A percentile compares a stretch with the other conserved stretches of the same genome.
Conservation (phyloP, 108 stramenopile genomes). For the Nitzschia putrida region DNA sequence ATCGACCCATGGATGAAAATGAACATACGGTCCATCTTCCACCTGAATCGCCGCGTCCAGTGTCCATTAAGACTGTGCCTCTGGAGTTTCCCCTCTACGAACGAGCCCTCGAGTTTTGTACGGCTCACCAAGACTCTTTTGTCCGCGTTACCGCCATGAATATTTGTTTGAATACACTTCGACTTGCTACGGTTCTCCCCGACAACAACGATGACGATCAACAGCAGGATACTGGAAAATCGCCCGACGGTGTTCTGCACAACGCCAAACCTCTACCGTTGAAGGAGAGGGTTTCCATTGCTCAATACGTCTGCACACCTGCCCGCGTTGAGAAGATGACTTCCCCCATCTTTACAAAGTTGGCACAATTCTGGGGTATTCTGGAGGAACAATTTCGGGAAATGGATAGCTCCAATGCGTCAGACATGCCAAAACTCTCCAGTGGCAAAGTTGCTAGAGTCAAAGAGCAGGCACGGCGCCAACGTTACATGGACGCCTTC, state of each 20-base stretch:
- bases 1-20: constrained; percentile 40
- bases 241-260: constrained; percentile 70
- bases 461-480: constrained; percentile 35
- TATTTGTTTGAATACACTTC: constrained; percentile 85
- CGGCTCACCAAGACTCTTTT: constrained; percentile 80
- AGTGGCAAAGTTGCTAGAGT: constrained; percentile 42
- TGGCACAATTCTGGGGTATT: constrained; percentile 74
- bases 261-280: constrained; percentile 67
- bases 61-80: constrained; percentile 24
- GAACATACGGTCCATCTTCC: background rate
- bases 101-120: constrained; percentile 83
- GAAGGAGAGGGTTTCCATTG: constrained; percentile 79
- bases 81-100: constrained; percentile 85
- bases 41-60: constrained; percentile 14
- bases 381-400: constrained; percentile 73
- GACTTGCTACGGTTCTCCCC: constrained; percentile 60
- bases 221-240: constrained; percentile 14
- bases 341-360: constrained; percentile 72
- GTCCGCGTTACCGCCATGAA: constrained; percentile 88
- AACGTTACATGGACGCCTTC: constrained; percentile 40
- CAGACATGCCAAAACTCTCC: background rate
- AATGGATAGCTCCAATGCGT: constrained; percentile 42
- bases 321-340: constrained; percentile 69
- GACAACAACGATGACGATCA: constrained; percentile 27
- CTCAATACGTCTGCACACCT: constrained; percentile 77